Evolutionary conservation across 1,284 basidiomycete species (phyloP).

Genomic region (Vanrija humicola): DNA sequence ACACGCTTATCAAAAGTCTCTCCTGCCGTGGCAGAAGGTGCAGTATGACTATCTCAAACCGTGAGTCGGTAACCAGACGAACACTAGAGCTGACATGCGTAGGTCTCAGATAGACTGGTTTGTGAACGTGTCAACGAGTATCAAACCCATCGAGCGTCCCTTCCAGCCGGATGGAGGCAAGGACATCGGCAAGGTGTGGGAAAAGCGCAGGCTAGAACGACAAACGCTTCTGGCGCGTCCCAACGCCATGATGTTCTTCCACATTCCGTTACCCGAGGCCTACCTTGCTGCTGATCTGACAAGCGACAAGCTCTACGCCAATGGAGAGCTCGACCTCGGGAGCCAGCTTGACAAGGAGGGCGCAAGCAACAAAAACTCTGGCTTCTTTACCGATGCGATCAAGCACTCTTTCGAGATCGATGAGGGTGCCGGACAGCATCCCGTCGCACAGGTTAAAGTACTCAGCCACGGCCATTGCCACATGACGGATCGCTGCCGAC

Average conservation of each 20-base stretch:
- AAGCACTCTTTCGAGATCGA: constrained; percentile 55
- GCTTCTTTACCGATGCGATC: constrained; percentile 76
- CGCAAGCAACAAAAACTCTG: constrained; percentile 65
- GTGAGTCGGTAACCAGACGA: constrained; percentile 11
- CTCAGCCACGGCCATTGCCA: constrained; percentile 85
- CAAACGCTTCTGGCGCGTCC: constrained; percentile 69
- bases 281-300: constrained; percentile 14
- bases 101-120: constrained; percentile 80
- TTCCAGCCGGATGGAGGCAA: constrained; percentile 68
- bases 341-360: constrained; percentile 56
- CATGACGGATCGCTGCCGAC: constrained; percentile 79
- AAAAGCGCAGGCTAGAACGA: constrained; percentile 1
- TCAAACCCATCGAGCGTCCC: constrained; percentile 70
- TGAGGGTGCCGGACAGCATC: constrained; percentile 33
- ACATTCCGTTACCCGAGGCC: constrained; percentile 76
- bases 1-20: constrained; percentile 63
- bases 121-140: constrained; percentile 65
- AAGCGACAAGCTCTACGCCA: constrained; percentile 31
- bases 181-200: constrained; percentile 65
- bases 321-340: constrained; percentile 65
- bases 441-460: constrained; percentile 50
- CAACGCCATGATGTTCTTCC: constrained; percentile 91
- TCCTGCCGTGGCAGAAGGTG: constrained; percentile 45
- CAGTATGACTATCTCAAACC: constrained; percentile 73
- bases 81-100: not conserved